Evolutionary conservation across 2,329 filamentous ascomycete species (phyloP).

Genomic region (Calycina herbarum): DNA sequence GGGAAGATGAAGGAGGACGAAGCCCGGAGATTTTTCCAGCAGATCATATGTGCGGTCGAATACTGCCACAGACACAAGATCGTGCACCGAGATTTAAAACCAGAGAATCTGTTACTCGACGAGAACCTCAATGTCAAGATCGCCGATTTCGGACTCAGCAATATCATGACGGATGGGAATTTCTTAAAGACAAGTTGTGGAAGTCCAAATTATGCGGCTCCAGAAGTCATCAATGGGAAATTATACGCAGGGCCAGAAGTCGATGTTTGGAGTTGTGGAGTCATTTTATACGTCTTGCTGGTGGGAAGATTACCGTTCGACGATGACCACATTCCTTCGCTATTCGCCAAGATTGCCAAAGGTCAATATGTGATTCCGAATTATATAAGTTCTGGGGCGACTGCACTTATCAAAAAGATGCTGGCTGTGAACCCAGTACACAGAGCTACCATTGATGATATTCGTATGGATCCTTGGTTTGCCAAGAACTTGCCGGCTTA

Average conservation of each 20-base stretch:
- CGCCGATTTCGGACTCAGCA: constrained; percentile 96
- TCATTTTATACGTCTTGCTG: constrained; percentile 82
- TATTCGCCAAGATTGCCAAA: constrained; percentile 97
- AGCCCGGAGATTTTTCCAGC: constrained; percentile 97
- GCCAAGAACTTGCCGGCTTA: constrained; percentile 82
- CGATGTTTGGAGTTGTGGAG: constrained; percentile 96
- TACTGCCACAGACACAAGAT: constrained; percentile 99
- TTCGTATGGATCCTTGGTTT: constrained; percentile 93
- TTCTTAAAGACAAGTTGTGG: constrained; percentile 98
- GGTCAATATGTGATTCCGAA: constrained; percentile 90
- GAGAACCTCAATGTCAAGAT: constrained; percentile 98
- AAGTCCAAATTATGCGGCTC: constrained; percentile 96
- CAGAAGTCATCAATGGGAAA: constrained; percentile 97
- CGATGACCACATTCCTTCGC: constrained; percentile 94
- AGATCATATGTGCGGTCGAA: constrained; percentile 97
- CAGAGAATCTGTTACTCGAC: constrained; percentile 93
- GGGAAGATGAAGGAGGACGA: constrained; percentile 88
- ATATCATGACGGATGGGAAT: constrained; percentile 99
- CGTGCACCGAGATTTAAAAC: constrained; percentile 95
- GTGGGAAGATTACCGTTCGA: constrained; percentile 90
- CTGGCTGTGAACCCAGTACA: constrained; percentile 93
- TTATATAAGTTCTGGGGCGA: constrained; percentile 85
- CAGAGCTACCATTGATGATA: constrained; percentile 90
- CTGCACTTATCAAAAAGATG: constrained; percentile 85
- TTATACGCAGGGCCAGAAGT: constrained; percentile 96